Conservation (phyloP, 2,329 filamentous ascomycete genomes). For the Colletotrichum aenigma region DNA sequence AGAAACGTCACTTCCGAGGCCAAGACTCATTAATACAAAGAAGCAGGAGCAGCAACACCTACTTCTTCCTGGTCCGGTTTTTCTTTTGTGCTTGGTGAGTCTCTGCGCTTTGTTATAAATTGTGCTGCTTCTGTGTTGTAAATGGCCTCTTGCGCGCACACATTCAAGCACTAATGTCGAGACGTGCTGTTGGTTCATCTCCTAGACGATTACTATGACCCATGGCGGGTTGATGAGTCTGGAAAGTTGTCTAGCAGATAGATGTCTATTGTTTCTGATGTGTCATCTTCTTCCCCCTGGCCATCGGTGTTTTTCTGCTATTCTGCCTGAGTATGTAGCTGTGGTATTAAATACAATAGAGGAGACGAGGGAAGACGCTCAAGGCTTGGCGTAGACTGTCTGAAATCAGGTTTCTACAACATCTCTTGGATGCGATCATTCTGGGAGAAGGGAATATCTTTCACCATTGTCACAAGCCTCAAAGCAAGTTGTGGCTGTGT, state of each 20-base stretch:
- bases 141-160: not conserved
- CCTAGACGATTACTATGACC: fast-evolving
- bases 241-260: not conserved
- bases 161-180: not conserved
- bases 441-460: not conserved
- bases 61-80: fast-evolving
- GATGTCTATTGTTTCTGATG: not conserved
- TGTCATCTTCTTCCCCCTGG: fast-evolving
- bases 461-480: not conserved
- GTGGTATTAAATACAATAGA: not conserved
- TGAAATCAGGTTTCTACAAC: not conserved
- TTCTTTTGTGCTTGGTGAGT: not conserved
- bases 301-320: too few species aligned
- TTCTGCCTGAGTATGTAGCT: not conserved
- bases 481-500: too few species aligned
- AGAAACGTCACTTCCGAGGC: fast-evolving
- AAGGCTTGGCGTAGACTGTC: not conserved
- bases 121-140: not conserved
- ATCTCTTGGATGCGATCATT: not conserved
- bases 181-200: not conserved
- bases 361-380: not conserved
- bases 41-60: not conserved
- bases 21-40: fast-evolving
- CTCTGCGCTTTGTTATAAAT: not conserved
- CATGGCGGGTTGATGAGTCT: fast-evolving